Base-by-base conservation (phyloP, 306 rosid species). In the Begonia loranthoides region DNA sequence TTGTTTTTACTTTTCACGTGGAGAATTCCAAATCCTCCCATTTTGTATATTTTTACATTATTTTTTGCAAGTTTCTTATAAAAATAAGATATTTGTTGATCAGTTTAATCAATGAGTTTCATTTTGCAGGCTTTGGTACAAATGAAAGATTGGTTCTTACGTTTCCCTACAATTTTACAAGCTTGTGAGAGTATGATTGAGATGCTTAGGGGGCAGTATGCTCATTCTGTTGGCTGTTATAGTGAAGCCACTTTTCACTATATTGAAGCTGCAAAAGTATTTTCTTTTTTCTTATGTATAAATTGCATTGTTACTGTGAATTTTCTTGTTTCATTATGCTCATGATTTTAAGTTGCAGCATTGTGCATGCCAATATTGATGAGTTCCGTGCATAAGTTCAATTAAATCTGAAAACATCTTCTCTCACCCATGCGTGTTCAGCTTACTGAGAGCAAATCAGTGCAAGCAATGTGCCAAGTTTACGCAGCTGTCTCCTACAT, bases 191-290 rank as follows among this genome's bases (percentile, higher is more conserved):
- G 97, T 73, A 67, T 76, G 64, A 80, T 90, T 50, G 95, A 90
- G 80, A 82, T 80, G 94, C 94, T 90, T 41, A 76, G 97, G 65
- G 97, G 97, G 67, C 97, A 82, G 59, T 90, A 90, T 72, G 77
- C 95, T 64, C 97, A 90, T 72, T 71, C 81, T 9, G 94, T 82
- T 64, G 97, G 97, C 66, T 85, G 95, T 71, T 82, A 79, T 60
- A 55, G 49, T 10, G 94, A 90, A 73, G 97, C 97, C 61, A 70
- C 79, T 45, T 82, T 77, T 70, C 97, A 90, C 70, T 90, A 66
- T 75, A 59, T 85, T 59, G 94, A 90, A 80, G 97, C 87, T 44
- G 76, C 76, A 19, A 80, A 82, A 95, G 97, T 85, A 68, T 44
- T 47, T 15, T 40, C 34, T 17, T 14, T 12, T 45, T 44, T 16